These are phyloP conservation scores for Craterostigma plantagineum DNA, from an alignment of 257 asterid species.

Conservation along the genomic window DNA sequence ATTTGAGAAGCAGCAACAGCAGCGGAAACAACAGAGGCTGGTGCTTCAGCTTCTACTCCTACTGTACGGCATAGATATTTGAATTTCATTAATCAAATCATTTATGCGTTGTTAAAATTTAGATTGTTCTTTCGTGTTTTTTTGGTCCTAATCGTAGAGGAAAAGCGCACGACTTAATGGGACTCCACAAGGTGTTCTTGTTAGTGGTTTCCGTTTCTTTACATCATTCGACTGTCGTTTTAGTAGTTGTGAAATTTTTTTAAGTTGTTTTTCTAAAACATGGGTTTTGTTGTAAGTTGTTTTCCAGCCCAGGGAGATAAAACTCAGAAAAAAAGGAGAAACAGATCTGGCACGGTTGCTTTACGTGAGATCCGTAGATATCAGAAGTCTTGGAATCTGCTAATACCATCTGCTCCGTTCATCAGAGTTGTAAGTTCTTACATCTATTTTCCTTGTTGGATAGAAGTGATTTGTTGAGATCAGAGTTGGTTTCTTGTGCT, in stretches of 20 bases:
- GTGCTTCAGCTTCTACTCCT: constrained; percentile 20
- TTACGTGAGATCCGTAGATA: constrained; percentile 69
- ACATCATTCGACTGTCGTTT: no score
- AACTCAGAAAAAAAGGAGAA: constrained; percentile 21
- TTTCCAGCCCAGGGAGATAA: constrained; percentile 15
- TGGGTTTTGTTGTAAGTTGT: background rate
- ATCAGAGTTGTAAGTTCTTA: constrained; percentile 34
- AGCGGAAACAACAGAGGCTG: constrained; percentile 25
- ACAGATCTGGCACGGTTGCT: constrained; percentile 60
- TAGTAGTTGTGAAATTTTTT: background rate
- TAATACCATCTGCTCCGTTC: constrained; percentile 85
- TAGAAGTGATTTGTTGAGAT: no score
- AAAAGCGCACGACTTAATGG: no score
- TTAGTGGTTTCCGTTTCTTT: no score
- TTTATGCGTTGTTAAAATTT: background rate
- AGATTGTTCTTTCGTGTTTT: constrained; percentile 3
- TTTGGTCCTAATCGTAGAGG: background rate
- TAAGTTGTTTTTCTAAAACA: constrained; percentile 8
- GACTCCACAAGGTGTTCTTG: no score
- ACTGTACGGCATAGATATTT: constrained; percentile 6
- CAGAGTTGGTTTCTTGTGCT: no score
- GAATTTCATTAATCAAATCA: background rate
- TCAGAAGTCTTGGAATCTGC: constrained; percentile 44
- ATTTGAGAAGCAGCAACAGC: constrained; percentile 14
- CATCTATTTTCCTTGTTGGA: background rate